These are phyloP conservation scores for Penicillium coffeae DNA, from an alignment of 495 filamentous ascomycete genomes.

Conservation along the genomic window DNA sequence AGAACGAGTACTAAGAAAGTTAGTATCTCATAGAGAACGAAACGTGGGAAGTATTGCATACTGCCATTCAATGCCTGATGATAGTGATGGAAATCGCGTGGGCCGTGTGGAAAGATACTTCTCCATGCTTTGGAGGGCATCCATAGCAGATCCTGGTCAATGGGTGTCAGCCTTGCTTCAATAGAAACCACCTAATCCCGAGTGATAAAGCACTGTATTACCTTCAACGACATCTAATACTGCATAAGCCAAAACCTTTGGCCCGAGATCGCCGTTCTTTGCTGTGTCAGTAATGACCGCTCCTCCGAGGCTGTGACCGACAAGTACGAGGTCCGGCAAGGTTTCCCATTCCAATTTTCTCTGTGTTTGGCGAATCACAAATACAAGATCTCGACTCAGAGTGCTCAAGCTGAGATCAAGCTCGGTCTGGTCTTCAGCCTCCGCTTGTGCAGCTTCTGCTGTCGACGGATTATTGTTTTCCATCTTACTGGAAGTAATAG, in stretches of 20 bases:
- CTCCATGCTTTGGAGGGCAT: conserved; percentile 94
- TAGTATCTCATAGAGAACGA: neutral
- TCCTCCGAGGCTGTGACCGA: conserved; percentile 96
- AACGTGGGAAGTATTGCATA: conserved; percentile 28
- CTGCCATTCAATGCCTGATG: conserved; percentile 92
- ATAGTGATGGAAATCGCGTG: conserved; percentile 64
- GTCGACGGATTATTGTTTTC: conserved; percentile 12
- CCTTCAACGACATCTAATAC: conserved; percentile 97
- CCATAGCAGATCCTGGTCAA: conserved; percentile 70
- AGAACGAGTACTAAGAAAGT: conserved; percentile 58
- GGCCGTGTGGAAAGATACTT: conserved; percentile 85
- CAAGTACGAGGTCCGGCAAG: conserved; percentile 71
- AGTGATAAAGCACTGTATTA: neutral
- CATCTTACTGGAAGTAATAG: conserved; percentile 23
- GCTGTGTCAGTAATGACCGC: conserved; percentile 88
- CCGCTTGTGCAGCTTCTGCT: conserved; percentile 11
- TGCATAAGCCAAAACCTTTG: conserved; percentile 73
- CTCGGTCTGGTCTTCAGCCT: conserved; percentile 32
- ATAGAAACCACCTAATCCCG: neutral
- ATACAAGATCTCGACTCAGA: conserved; percentile 67
- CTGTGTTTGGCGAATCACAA: conserved; percentile 62
- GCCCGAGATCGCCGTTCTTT: conserved; percentile 58
- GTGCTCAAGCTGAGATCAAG: conserved; percentile 64
- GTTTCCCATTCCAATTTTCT: conserved; percentile 63
- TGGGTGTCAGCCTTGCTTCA: neutral